phyloP scores from a whole-genome alignment of 2,329 filamentous ascomycete genomes.

The Pseudogymnoascus sp. region DNA sequence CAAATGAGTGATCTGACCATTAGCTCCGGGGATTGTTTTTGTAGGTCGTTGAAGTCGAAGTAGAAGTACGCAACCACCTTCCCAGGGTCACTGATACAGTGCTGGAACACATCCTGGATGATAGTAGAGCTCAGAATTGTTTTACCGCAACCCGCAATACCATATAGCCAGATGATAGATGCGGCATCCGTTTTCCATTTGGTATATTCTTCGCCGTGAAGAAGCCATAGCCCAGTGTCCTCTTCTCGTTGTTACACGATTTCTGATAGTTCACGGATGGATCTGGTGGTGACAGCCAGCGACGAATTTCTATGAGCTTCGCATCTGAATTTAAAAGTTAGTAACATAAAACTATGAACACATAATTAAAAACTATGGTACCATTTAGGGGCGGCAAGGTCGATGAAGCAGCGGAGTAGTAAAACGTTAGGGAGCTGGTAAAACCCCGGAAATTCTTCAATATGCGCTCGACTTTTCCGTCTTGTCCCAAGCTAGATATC shows the following conservation, averaged over 20 bases:
- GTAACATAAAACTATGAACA: neutral
- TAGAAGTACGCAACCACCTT: constrained; percentile 26
- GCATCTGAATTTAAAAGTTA: neutral
- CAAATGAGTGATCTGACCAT: constrained; percentile 31
- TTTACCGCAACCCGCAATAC: constrained; percentile 35
- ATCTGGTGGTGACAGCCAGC: constrained; percentile 30
- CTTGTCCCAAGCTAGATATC: constrained; percentile 9
- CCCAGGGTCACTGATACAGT: neutral
- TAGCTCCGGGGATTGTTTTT: constrained; percentile 28
- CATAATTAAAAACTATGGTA: neutral
- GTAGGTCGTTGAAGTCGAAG: constrained; percentile 32
- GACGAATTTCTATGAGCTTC: neutral
- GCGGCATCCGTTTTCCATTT: constrained; percentile 26
- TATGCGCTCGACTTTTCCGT: constrained; percentile 6
- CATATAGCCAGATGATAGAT: constrained; percentile 32
- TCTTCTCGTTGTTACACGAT: constrained; percentile 25
- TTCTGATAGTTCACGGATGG: constrained; percentile 28
- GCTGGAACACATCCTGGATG: neutral
- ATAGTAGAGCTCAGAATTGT: constrained; percentile 32
- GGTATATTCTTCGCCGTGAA: constrained; percentile 23
- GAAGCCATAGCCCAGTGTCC: constrained; percentile 30
- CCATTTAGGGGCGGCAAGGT: constrained; percentile 9
- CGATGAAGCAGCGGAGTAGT: constrained; percentile 9
- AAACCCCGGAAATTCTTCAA: constrained; percentile 8
- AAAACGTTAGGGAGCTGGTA: constrained; percentile 10